Conservation (phyloP, 106 monocot genomes). For the Dioscorea dumetorum region DNA sequence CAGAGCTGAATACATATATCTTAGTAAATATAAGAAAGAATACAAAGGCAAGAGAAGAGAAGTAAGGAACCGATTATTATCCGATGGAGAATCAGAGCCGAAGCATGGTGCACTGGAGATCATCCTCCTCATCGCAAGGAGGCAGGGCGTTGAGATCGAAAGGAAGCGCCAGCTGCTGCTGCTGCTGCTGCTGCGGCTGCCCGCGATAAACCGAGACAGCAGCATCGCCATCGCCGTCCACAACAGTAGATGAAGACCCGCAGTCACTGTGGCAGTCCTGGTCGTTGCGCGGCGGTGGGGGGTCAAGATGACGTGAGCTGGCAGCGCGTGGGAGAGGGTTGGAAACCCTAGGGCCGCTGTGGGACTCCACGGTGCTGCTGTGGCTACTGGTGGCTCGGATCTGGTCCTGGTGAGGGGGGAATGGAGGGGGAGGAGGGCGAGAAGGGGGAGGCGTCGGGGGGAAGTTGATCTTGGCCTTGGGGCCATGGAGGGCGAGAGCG, state of each 20-base stretch:
- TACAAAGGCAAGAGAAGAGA: no score
- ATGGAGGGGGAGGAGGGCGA: no score
- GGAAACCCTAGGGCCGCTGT: slow-evolving; percentile 18
- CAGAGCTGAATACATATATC: no score
- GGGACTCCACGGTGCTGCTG: slow-evolving; percentile 23
- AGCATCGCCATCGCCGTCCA: slow-evolving; percentile 13
- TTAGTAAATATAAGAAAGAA: no score
- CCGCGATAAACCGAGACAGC: neutral
- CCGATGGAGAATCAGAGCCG: no score
- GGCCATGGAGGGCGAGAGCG: slow-evolving; percentile 4
- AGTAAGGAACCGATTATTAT: no score
- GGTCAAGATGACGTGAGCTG: neutral
- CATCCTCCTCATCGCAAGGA: neutral
- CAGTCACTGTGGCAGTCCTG: slow-evolving; percentile 29
- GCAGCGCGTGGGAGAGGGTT: neutral
- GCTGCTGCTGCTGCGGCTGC: neutral
- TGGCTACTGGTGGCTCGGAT: neutral
- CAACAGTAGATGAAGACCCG: slow-evolving; percentile 30
- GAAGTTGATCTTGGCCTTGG: slow-evolving; percentile 18
- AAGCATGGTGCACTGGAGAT: neutral
- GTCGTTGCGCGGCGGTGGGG: neutral
- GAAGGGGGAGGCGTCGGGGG: neutral
- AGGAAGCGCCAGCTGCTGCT: slow-evolving; percentile 1
- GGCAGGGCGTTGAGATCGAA: slow-evolving; percentile 24
- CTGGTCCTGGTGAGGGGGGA: neutral